phyloP scores from a whole-genome alignment of 1,284 basidiomycete genomes.

The Clitocybe nebularis region DNA sequence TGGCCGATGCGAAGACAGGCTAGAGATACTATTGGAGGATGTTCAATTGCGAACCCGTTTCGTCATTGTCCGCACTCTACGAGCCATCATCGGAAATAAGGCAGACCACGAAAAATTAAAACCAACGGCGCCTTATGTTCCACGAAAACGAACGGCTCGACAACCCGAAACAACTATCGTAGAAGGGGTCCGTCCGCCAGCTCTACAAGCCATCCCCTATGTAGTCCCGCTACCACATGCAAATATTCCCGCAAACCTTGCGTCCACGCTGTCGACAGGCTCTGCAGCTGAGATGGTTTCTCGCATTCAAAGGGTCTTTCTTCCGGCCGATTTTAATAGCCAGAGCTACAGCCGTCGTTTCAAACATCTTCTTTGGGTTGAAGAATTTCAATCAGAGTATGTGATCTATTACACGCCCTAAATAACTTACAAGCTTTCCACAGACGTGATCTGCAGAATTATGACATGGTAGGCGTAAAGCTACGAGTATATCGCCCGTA shows the following conservation, averaged over 20 bases:
- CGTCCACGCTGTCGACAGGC: conserved; percentile 26
- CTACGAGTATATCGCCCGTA: conserved; percentile 30
- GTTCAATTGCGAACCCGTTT: conserved; percentile 34
- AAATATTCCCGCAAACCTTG: conserved; percentile 31
- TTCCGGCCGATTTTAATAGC: conserved; percentile 36
- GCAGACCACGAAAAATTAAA: conserved; percentile 45
- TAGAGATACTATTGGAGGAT: conserved; percentile 41
- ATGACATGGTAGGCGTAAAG: conserved; percentile 44
- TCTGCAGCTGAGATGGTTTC: conserved; percentile 21
- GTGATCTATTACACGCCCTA: conserved; percentile 20
- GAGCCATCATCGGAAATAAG: conserved; percentile 39
- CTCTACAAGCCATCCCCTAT: conserved; percentile 32
- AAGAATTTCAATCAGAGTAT: conserved; percentile 56
- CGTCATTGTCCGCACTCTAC: conserved; percentile 38
- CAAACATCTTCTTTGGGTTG: conserved; percentile 51
- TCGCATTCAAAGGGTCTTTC: conserved; percentile 26
- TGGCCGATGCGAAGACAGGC: conserved; percentile 47
- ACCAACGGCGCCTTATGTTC: conserved; percentile 49
- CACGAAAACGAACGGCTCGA: conserved; percentile 35
- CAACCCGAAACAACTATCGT: conserved; percentile 37
- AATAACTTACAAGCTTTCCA: neutral
- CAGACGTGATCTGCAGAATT: conserved; percentile 52
- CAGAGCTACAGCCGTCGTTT: conserved; percentile 44
- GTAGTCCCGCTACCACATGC: conserved; percentile 36
- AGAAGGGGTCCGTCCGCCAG: conserved; percentile 15